A percentile compares a stretch with the other conserved stretches of the same genome.
Conservation (phyloP, 805 yeast species). For the Wickerhamomyces chambardii region DNA sequence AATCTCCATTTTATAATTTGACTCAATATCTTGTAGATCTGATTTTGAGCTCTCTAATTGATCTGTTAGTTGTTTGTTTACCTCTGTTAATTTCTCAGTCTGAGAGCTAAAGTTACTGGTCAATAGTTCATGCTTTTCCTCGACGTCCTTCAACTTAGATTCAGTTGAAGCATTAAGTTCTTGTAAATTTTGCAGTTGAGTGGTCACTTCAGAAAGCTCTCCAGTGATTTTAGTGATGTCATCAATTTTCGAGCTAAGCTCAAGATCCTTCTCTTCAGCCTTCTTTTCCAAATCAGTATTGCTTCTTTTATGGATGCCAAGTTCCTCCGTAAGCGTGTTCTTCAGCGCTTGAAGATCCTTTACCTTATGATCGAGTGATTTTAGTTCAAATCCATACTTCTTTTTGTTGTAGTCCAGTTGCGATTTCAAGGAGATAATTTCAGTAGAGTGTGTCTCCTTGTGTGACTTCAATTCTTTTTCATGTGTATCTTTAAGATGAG, state of each 20-base stretch:
- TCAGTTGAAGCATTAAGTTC: too few relatives aligned
- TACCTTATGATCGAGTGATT: neutral
- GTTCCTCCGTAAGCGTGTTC: slow-evolving; percentile 1
- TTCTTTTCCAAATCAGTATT: slow-evolving; percentile 1
- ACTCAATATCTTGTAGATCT: slow-evolving; percentile 19
- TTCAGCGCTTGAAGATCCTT: slow-evolving; percentile 6
- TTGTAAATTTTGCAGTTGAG: too few relatives aligned
- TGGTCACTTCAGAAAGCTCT: too few relatives aligned
- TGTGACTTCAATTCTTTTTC: slow-evolving; percentile 1
- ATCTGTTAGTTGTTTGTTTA: slow-evolving; percentile 7
- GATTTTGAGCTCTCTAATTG: slow-evolving; percentile 17
- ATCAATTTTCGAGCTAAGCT: slow-evolving; percentile 8
- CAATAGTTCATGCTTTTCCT: too few relatives aligned
- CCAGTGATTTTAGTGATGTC: slow-evolving; percentile 4
- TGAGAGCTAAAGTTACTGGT: too few relatives aligned
- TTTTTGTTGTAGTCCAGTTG: neutral
- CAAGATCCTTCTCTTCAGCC: slow-evolving; percentile 1
- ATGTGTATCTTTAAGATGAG: neutral
- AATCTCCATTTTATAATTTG: slow-evolving; percentile 16
- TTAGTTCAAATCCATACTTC: neutral
- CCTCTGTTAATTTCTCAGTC: slow-evolving; percentile 1
- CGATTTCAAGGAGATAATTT: neutral
- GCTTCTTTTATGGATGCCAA: neutral
- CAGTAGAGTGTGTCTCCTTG: neutral
- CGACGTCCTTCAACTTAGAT: too few relatives aligned